A percentile compares a stretch with the other conserved stretches of the same genome.
phyloP scores from a whole-genome alignment of 768 basidiomycete species.

The Lactarius trivialis region DNA sequence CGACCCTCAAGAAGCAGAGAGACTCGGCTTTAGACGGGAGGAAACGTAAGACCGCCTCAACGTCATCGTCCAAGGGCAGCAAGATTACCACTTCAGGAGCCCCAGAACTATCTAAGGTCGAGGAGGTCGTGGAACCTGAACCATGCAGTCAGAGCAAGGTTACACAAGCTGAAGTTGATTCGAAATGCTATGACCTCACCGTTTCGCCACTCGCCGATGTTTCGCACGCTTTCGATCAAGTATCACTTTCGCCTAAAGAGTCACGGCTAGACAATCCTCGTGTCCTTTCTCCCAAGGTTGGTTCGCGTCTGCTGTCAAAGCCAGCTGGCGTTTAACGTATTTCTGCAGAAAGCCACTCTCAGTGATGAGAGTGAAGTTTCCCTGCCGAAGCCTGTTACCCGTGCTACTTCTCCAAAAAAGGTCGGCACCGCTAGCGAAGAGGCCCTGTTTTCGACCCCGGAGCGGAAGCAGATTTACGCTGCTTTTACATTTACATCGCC shows the following conservation, averaged over 20 bases:
- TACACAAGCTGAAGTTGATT: slow-evolving; percentile 53
- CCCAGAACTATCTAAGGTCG: slow-evolving; percentile 27
- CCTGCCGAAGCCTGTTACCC: slow-evolving; percentile 11
- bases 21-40: slow-evolving; percentile 43
- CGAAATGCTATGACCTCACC: slow-evolving; percentile 75
- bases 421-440: slow-evolving; percentile 1
- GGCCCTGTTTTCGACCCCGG: slow-evolving; percentile 58
- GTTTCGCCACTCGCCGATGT: slow-evolving; percentile 76
- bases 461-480: slow-evolving; percentile 64
- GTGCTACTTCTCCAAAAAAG: slow-evolving; percentile 10
- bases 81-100: slow-evolving; percentile 19
- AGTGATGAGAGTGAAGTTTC: slow-evolving; percentile 6
- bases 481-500: slow-evolving; percentile 78
- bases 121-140: slow-evolving; percentile 54
- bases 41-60: slow-evolving; percentile 48
- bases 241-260: slow-evolving; percentile 22
- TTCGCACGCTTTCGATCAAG: slow-evolving; percentile 53
- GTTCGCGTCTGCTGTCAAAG: background rate
- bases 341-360: slow-evolving; percentile 11
- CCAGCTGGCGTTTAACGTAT: slow-evolving; percentile 3
- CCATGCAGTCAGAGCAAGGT: slow-evolving; percentile 36
- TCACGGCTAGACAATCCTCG: background rate
- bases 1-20: slow-evolving; percentile 39
- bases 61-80: slow-evolving; percentile 22
- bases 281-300: slow-evolving; percentile 16